Base-by-base conservation (phyloP, 257 asterid genomes). In the Fraxinus anomala region DNA sequence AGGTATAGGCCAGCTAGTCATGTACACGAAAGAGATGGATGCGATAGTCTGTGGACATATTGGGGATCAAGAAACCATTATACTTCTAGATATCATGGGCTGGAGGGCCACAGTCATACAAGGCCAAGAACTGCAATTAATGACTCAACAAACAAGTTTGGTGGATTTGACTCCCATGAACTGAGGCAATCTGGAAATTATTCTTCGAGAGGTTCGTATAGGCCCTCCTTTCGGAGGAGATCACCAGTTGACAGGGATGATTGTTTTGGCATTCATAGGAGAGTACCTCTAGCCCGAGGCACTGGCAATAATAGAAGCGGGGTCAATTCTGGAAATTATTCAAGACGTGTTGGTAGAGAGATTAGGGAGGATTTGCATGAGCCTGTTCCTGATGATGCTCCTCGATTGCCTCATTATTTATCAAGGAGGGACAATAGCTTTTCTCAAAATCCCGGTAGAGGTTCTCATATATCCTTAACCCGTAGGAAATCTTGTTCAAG, bases 401-500 rank as follows among this genome's bases (percentile, higher is more conserved):
- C 80, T 73, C 87, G 88, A 59, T 31, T 84, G 78, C 85, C 89
- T 4, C 88, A 81, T 11, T 84, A 81, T 85, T 7, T 83, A 17
- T 80, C 96, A 12, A 83, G 90, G 79, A 83, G 91, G 30, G 96
- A 89, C 14, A 70, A 78, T 0, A 87, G 87, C 72, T 81, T 88
- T 77, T 89, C 97, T 33, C 91, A 92, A 0, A 40, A 80, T 67
- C 49, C 86, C n/a, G 86, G 77, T 73, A 90, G 89, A 82, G 83
- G 54, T 66, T 73, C 73, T 61, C 89, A 76, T 51, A 77, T 80
- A 66, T 36, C 80, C 34, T 37, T 74, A 23, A 70, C 84, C 6
- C 81, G 84, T n/a, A 86, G 89, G 80, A 90, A 86, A 79, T 91
- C 96, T 61, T 90, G 91, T 13, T 94, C 97, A 28, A 87, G 96